Conservation (phyloP, 768 basidiomycete genomes). For the Tephrocybe sp. region DNA sequence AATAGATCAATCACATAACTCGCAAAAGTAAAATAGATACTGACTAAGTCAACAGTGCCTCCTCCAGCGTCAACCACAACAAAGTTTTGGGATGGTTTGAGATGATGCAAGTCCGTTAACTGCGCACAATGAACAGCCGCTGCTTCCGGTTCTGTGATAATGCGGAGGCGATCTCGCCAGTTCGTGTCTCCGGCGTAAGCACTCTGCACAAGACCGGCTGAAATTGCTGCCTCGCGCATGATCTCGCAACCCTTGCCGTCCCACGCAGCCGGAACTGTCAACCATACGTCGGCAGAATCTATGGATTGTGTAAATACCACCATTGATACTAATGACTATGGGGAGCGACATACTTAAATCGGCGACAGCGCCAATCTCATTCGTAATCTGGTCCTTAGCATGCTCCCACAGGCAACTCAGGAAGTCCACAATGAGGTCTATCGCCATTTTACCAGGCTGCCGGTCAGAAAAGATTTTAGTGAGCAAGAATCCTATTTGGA, state of each 20-base stretch:
- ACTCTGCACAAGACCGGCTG: constrained; percentile 75
- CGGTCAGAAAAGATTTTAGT: constrained; percentile 12
- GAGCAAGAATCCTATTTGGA: not conserved
- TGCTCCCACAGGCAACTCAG: constrained; percentile 83
- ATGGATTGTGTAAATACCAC: constrained; percentile 13
- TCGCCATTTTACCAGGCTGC: constrained; percentile 70
- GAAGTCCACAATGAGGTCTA: constrained; percentile 83
- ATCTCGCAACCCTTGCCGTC: constrained; percentile 81
- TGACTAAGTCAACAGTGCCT: constrained; percentile 56
- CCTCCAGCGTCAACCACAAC: constrained; percentile 92
- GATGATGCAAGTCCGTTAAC: constrained; percentile 74
- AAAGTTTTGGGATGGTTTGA: constrained; percentile 80
- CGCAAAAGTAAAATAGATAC: constrained; percentile 15
- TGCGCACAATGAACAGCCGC: constrained; percentile 90
- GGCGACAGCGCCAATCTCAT: constrained; percentile 81
- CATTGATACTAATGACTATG: constrained; percentile 1
- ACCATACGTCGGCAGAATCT: constrained; percentile 83
- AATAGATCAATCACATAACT: constrained; percentile 22
- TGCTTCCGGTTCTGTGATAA: constrained; percentile 83
- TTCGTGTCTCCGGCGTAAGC: constrained; percentile 63
- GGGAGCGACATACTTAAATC: constrained; percentile 68
- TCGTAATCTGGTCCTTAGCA: constrained; percentile 82
- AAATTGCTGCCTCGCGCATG: constrained; percentile 83
- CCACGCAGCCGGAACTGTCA: constrained; percentile 91
- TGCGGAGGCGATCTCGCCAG: constrained; percentile 80